Evolutionary conservation across 495 filamentous ascomycete genomes (phyloP).

Genomic region (Aspergillus conjunctus): DNA sequence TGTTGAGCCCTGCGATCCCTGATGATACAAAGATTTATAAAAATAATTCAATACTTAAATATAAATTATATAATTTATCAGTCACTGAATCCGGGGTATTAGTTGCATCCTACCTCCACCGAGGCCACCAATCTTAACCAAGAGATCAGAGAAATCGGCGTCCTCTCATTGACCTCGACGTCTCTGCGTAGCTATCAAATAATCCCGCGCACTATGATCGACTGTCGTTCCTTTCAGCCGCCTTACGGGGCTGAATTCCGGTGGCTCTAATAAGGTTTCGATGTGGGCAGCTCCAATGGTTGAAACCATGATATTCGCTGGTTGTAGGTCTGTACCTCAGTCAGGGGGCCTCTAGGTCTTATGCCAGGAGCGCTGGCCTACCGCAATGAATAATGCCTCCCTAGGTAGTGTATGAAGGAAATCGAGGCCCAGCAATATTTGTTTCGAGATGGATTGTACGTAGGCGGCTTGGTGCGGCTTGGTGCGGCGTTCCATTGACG

Average conservation of each 20-base stretch:
- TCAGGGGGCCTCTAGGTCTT: background rate
- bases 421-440: conserved; percentile 19
- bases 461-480: conserved; percentile 4
- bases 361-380: conserved; percentile 1
- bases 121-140: conserved; percentile 28
- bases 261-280: conserved; percentile 13
- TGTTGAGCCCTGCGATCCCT: too few species aligned
- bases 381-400: conserved; percentile 20
- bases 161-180: conserved; percentile 21
- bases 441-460: conserved; percentile 11
- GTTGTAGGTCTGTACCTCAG: conserved; percentile 16
- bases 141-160: conserved; percentile 17
- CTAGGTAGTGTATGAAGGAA: conserved; percentile 14
- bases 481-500: too few species aligned
- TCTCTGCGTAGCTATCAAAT: conserved; percentile 25
- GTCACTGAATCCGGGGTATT: too few species aligned
- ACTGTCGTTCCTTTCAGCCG: conserved; percentile 23
- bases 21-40: too few species aligned
- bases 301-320: conserved; percentile 19
- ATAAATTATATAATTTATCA: too few species aligned
- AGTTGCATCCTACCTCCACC: conserved; percentile 24
- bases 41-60: too few species aligned
- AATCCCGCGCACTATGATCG: conserved; percentile 25
- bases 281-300: background rate
- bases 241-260: conserved; percentile 25